Base-by-base conservation (phyloP, 768 basidiomycete species). In the Russula virescens region DNA sequence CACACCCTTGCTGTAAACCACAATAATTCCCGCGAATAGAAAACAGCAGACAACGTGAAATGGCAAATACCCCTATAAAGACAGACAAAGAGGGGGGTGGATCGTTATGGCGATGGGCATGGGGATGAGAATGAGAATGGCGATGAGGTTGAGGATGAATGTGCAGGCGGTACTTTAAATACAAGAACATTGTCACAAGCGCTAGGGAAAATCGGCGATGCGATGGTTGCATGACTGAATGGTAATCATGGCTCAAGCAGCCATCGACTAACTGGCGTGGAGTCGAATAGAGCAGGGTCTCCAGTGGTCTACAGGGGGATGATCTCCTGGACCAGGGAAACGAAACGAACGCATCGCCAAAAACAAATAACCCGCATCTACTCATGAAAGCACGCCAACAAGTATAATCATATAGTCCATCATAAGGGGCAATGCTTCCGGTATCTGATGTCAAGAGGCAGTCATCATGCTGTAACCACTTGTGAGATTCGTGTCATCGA, bases 41-140 rank as follows among this genome's bases (percentile, higher is more conserved):
- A 31, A 58, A 63, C 43, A 66, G 62, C 57, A 64, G 56, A 63
- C 47, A 53, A 63, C 55, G 25, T 48, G 55, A 23, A 59, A 55
- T 28, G 62, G 57, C 55, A 66, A 63, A 63, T 58, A 63, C 61
- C 64, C 62, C 64, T 58, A 66, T 66, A 66, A 63, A 63, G 60
- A 25, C 57, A 45, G 38, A 43, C 35, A 48, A 19, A 26, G 23
- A 66, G 51, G 62, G 64, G 55, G 45, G 5, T 26, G 26, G 53
- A 26, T 55, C 23, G 19, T n/a, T 18, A 34, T 51, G 31, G 50
- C 13, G n/a, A 43, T 55, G 25, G 52, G 26, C 14, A 19, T 28
- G 48, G 28, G 16, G 18, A 49, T 28, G 26, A 11, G 51, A n/a
- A 50, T 57, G 40, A 47, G 16, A 31, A 59, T 48, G 45, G 23